phyloP scores from a whole-genome alignment of 108 stramenopile genomes.

The Discostella pseudostelligera region DNA sequence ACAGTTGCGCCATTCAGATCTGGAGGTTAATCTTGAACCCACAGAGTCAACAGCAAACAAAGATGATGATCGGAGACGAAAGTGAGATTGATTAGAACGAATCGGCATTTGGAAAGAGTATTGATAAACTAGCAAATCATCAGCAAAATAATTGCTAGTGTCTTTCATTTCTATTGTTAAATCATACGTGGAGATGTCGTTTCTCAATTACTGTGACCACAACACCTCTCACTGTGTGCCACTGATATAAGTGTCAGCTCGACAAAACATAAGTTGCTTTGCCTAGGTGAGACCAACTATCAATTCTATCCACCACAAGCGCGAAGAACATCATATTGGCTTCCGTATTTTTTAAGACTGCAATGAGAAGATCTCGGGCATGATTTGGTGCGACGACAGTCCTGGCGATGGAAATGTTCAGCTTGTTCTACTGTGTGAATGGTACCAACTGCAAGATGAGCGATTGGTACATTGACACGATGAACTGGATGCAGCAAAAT shows the following conservation, averaged over 20 bases:
- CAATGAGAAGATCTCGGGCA: slow-evolving; percentile 18
- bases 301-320: not conserved
- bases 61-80: slow-evolving; percentile 3
- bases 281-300: slow-evolving; percentile 38
- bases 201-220: too few species aligned
- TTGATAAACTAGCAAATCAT: too few species aligned
- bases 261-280: slow-evolving; percentile 28
- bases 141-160: too few species aligned
- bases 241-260: slow-evolving; percentile 30
- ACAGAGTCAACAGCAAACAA: too few species aligned
- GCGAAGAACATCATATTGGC: slow-evolving; percentile 3
- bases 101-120: slow-evolving; percentile 13
- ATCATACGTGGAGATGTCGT: not conserved
- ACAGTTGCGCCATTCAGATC: too few species aligned
- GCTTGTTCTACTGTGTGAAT: slow-evolving; percentile 22
- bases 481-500: slow-evolving; percentile 1
- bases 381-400: not conserved
- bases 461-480: slow-evolving; percentile 31
- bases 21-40: too few species aligned
- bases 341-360: slow-evolving; percentile 15
- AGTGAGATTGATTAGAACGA: slow-evolving; percentile 12
- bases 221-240: not conserved
- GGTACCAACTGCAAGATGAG: slow-evolving; percentile 26
- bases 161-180: too few species aligned
- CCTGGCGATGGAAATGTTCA: slow-evolving; percentile 1